Conservation (phyloP, 345 rosid species). For the Theobroma cacao region DNA sequence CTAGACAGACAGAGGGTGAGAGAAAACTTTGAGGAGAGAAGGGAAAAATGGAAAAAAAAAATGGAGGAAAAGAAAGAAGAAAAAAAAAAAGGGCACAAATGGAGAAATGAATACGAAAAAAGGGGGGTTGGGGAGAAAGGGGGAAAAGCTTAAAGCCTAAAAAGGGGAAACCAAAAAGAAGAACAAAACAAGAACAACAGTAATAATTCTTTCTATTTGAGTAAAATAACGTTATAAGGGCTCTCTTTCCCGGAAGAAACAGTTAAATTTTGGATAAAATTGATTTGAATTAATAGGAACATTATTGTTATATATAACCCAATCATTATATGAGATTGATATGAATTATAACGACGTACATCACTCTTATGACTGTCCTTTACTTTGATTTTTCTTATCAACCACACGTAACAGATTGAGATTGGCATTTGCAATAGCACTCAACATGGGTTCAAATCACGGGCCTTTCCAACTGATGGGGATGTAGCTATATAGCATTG, state of each 20-base stretch:
- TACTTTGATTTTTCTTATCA: background rate
- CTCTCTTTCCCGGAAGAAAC: background rate
- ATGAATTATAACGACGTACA: background rate
- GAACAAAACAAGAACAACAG: background rate
- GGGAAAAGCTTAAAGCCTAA: background rate
- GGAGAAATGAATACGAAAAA: background rate
- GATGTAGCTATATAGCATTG: background rate
- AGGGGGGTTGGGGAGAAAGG: no score
- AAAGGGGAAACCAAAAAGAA: background rate
- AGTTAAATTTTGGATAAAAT: background rate
- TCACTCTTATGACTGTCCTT: background rate
- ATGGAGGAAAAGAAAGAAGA: background rate
- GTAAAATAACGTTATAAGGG: background rate
- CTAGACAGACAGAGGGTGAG: no score
- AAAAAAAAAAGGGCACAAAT: background rate
- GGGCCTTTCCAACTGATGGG: slow-evolving; percentile 3
- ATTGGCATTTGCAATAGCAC: background rate
- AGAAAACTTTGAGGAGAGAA: background rate
- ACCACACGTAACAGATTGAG: background rate
- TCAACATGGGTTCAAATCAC: background rate
- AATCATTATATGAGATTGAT: background rate
- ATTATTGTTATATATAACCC: background rate
- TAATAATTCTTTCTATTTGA: background rate
- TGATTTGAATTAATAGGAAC: background rate
- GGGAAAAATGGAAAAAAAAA: background rate